A percentile compares a stretch with the other conserved stretches of the same genome.
Conservation (phyloP, 495 filamentous ascomycete species). For the Polyplosphaeria fusca region DNA sequence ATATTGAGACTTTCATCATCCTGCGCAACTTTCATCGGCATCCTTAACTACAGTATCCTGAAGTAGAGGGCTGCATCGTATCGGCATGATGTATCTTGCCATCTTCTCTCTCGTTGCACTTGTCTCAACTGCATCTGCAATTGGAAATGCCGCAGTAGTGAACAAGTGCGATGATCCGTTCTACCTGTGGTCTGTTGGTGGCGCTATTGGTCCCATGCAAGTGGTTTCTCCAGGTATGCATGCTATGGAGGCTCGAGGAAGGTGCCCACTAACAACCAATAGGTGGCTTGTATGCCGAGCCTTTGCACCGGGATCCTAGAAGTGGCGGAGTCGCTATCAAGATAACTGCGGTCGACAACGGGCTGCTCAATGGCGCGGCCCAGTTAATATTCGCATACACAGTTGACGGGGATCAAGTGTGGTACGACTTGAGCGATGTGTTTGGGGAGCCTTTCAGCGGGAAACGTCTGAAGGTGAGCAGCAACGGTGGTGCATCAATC, state of each 20-base stretch:
- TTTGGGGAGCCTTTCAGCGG: constrained; percentile 57
- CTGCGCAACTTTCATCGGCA: too few species aligned
- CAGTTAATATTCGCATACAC: constrained; percentile 56
- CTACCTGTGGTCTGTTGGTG: constrained; percentile 58
- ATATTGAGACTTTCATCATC: too few species aligned
- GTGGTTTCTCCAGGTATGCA: constrained; percentile 41
- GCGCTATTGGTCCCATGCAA: constrained; percentile 37
- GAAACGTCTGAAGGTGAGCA: constrained; percentile 41
- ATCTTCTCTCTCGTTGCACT: constrained; percentile 6
- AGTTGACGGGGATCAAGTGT: constrained; percentile 49
- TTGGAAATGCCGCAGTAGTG: constrained; percentile 51
- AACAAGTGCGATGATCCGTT: constrained; percentile 51
- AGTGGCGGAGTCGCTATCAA: constrained; percentile 57
- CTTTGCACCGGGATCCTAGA: constrained; percentile 20
- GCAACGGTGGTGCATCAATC: constrained; percentile 42
- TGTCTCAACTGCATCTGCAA: constrained; percentile 35
- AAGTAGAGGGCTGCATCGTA: too few species aligned
- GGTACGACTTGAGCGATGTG: constrained; percentile 57
- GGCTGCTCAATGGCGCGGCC: constrained; percentile 52
- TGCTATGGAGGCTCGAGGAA: constrained; percentile 42
- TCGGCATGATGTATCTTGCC: constrained; percentile 25
- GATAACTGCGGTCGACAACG: constrained; percentile 50
- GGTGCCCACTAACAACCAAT: constrained; percentile 34
- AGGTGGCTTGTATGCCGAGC: constrained; percentile 15
- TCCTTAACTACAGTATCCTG: too few species aligned